Evolutionary conservation across 176 grass and related monocot genomes (phyloP).

Genomic region (Oryza meridionalis): DNA sequence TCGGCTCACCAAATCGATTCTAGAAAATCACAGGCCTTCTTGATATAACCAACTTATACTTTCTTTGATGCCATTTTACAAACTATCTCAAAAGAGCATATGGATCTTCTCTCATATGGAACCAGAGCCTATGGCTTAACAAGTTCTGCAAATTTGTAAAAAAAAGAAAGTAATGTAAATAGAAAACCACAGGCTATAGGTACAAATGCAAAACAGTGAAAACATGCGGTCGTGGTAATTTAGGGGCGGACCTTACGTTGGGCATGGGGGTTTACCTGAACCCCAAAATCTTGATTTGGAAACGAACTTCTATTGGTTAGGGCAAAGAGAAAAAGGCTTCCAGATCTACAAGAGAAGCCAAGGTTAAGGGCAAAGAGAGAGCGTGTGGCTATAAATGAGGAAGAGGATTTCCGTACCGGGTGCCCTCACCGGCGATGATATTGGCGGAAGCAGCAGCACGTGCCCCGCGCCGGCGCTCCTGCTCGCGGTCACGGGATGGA

Average conservation of each 20-base stretch:
- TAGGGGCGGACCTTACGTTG: too few relatives aligned
- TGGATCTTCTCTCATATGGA: conserved; percentile 19
- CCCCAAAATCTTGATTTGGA: not conserved
- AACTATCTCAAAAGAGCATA: conserved; percentile 30
- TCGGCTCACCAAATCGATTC: conserved; percentile 15
- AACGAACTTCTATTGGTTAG: not conserved
- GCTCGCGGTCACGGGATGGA: too few relatives aligned
- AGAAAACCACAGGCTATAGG: not conserved
- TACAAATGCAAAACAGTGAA: not conserved
- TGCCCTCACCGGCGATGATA: too few relatives aligned
- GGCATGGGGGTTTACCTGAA: too few relatives aligned
- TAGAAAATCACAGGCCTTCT: conserved; percentile 27
- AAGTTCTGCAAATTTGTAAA: conserved; percentile 40
- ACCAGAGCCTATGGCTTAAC: not conserved
- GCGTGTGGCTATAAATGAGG: too few relatives aligned
- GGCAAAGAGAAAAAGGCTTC: not conserved
- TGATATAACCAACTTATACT: conserved; percentile 26
- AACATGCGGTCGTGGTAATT: not conserved
- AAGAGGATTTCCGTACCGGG: too few relatives aligned
- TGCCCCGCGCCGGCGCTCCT: too few relatives aligned
- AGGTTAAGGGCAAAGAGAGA: not conserved
- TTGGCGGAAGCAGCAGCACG: too few relatives aligned
- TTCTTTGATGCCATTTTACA: not conserved
- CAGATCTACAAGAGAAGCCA: not conserved
- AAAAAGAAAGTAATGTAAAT: conserved; percentile 4